Conservation (phyloP, 2,329 filamentous ascomycete species). For the Albophoma yamanashiensis region DNA sequence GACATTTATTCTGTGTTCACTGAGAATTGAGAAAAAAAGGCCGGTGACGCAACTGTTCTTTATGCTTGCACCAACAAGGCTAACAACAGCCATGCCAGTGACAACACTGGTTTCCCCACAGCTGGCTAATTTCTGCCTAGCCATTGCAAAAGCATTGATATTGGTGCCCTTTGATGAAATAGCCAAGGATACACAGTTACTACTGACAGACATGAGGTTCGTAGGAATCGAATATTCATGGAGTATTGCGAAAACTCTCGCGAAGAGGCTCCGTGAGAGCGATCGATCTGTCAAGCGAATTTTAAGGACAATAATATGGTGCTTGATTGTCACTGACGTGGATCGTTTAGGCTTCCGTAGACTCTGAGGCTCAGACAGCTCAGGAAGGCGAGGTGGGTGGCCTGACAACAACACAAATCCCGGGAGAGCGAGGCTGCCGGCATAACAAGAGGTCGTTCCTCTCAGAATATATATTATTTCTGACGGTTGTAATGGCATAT, state of each 20-base stretch:
- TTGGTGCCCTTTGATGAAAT: conserved; percentile 68
- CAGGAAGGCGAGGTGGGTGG: conserved; percentile 46
- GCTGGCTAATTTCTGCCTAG: conserved; percentile 60
- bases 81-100: conserved; percentile 88
- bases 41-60: conserved; percentile 93
- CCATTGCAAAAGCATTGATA: conserved; percentile 52
- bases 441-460: conserved; percentile 72
- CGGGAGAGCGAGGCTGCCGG: conserved; percentile 73
- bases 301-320: conserved; percentile 93
- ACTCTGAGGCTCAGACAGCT: conserved; percentile 22
- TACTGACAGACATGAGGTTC: conserved; percentile 89
- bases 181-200: conserved; percentile 96
- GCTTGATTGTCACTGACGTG: conserved; percentile 93
- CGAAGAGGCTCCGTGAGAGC: conserved; percentile 91
- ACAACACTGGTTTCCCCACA: conserved; percentile 88
- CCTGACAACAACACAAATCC: conserved; percentile 47
- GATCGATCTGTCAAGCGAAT: conserved; percentile 97
- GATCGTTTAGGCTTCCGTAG: conserved; percentile 57
- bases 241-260: conserved; percentile 83
- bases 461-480: conserved; percentile 88
- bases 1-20: conserved; percentile 89
- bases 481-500: conserved; percentile 65
- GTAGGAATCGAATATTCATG: conserved; percentile 82
- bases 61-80: conserved; percentile 88
- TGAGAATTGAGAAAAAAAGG: conserved; percentile 87